These are phyloP conservation scores for Starmerella vaccinii DNA, from an alignment of 805 yeast genomes.

Conservation along the genomic window DNA sequence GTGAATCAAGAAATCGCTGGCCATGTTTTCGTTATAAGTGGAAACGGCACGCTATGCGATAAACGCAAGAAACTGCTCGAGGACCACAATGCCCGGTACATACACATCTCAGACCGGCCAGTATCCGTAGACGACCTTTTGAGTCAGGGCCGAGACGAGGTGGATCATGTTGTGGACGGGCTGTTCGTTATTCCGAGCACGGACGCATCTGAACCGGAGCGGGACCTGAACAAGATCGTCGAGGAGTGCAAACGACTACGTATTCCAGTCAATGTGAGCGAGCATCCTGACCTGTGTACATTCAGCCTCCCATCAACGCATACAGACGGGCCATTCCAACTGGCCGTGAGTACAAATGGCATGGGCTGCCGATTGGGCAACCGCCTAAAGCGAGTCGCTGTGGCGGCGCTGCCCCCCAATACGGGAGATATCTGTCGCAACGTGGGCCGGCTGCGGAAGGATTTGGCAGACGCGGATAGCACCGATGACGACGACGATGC, in stretches of 20 bases:
- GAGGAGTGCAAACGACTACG: slow-evolving; percentile 48
- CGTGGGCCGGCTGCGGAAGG: slow-evolving; percentile 55
- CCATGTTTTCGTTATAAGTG: slow-evolving; percentile 20
- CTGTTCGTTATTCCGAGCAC: slow-evolving; percentile 45
- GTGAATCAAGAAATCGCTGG: slow-evolving; percentile 17
- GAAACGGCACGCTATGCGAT: slow-evolving; percentile 14
- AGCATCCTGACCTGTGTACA: slow-evolving; percentile 58
- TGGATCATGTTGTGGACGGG: slow-evolving; percentile 57
- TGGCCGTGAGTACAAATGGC: slow-evolving; percentile 78
- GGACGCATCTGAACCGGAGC: slow-evolving; percentile 19
- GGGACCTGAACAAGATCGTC: slow-evolving; percentile 33
- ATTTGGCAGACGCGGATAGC: slow-evolving; percentile 35
- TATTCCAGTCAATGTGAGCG: slow-evolving; percentile 75
- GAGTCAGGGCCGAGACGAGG: slow-evolving; percentile 51
- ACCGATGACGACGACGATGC: slow-evolving; percentile 50
- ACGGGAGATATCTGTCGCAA: slow-evolving; percentile 58
- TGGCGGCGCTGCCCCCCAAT: slow-evolving; percentile 50
- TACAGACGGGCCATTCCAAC: slow-evolving; percentile 55
- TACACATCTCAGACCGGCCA: slow-evolving; percentile 7
- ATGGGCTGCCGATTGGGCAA: slow-evolving; percentile 82
- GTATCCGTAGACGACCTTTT: slow-evolving; percentile 36
- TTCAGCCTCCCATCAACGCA: slow-evolving; percentile 68
- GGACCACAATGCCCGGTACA: slow-evolving; percentile 19
- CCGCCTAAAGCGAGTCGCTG: slow-evolving; percentile 63
- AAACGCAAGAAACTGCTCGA: slow-evolving; percentile 17